Evolutionary conservation across 441 rosid genomes (phyloP).

Genomic region (Gossypium lobatum): DNA sequence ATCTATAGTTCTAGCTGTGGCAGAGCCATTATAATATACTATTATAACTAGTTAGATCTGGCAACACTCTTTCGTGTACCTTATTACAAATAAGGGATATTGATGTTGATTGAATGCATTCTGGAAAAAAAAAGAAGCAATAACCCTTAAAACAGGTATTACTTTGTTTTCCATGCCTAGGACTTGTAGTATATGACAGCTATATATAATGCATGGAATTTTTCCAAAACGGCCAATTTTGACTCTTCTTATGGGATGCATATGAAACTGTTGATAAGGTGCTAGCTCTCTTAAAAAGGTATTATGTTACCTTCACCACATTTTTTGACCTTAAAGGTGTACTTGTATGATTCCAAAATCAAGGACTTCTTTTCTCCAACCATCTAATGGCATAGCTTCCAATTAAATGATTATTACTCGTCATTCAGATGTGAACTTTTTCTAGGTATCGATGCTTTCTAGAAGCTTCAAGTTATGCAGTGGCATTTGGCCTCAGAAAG

Average conservation of each 20-base stretch:
- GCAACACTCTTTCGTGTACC: neutral
- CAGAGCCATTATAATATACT: neutral
- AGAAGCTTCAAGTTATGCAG: neutral
- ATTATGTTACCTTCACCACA: neutral
- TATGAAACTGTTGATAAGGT: neutral
- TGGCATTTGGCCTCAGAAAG: neutral
- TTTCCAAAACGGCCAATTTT: neutral
- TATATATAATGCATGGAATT: neutral
- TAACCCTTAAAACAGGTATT: neutral
- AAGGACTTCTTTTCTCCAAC: neutral
- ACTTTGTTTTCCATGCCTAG: neutral
- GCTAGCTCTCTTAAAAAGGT: neutral
- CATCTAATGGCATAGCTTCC: neutral
- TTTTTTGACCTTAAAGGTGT: neutral
- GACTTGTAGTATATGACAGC: neutral
- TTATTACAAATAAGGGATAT: neutral
- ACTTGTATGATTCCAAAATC: neutral
- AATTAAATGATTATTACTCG: neutral
- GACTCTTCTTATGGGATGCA: neutral
- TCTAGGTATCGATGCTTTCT: neutral
- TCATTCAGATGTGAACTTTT: neutral
- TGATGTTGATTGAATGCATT: neutral
- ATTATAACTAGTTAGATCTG: neutral
- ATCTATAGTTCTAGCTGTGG: neutral
- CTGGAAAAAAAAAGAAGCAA: neutral